phyloP scores from a whole-genome alignment of 768 basidiomycete genomes.

The Coprinellus micaceus region DNA sequence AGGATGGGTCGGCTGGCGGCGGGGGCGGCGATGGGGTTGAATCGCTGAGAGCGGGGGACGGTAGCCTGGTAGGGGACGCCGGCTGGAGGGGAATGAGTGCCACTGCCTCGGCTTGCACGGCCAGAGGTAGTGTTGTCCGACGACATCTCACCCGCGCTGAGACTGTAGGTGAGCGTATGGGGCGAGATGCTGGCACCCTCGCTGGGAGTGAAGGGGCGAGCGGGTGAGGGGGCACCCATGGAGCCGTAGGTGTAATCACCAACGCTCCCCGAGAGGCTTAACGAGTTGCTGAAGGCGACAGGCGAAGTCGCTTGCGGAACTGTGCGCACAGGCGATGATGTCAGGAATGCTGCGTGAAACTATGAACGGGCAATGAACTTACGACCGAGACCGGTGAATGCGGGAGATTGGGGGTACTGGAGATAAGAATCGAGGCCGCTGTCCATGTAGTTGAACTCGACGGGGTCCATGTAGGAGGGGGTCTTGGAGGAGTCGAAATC shows the following conservation, averaged over 20 bases:
- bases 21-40: slow-evolving; percentile 66
- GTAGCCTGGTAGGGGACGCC: slow-evolving; percentile 51
- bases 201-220: slow-evolving; percentile 68
- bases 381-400: slow-evolving; percentile 64
- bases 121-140: slow-evolving; percentile 68
- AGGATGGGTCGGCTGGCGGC: slow-evolving; percentile 50
- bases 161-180: slow-evolving; percentile 62
- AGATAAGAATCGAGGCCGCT: slow-evolving; percentile 53
- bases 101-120: slow-evolving; percentile 68
- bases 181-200: slow-evolving; percentile 63
- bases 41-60: slow-evolving; percentile 73
- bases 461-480: slow-evolving; percentile 44
- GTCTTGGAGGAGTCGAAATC: slow-evolving; percentile 50
- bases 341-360: slow-evolving; percentile 7
- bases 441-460: slow-evolving; percentile 52
- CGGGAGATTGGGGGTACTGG: slow-evolving; percentile 59
- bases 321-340: slow-evolving; percentile 19
- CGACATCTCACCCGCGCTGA: slow-evolving; percentile 67
- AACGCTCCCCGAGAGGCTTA: slow-evolving; percentile 54
- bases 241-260: slow-evolving; percentile 54
- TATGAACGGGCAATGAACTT: slow-evolving; percentile 28
- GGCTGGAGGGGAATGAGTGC: slow-evolving; percentile 47
- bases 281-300: slow-evolving; percentile 53
- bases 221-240: slow-evolving; percentile 51
- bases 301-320: slow-evolving; percentile 59